These are phyloP conservation scores for Linum trigynum DNA, from an alignment of 345 rosid genomes.

Conservation along the genomic window DNA sequence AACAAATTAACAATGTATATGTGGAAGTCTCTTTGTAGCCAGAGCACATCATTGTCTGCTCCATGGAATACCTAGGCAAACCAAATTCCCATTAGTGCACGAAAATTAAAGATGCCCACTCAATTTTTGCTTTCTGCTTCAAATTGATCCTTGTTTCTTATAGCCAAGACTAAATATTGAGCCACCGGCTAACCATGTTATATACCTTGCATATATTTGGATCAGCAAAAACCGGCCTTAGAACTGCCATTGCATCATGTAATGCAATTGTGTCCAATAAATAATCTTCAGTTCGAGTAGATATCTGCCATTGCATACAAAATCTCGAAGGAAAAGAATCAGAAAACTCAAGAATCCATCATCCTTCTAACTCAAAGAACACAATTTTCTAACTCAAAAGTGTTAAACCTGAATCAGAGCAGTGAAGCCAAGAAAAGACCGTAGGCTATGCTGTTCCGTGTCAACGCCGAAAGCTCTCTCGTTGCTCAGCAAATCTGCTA, in stretches of 20 bases:
- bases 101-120: not conserved
- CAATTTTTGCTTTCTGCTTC: not conserved
- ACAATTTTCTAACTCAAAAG: not conserved
- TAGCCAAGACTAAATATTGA: not conserved
- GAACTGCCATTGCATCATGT: constrained; percentile 66
- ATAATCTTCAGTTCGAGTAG: constrained; percentile 52
- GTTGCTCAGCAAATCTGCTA: constrained; percentile 45
- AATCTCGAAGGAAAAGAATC: not conserved
- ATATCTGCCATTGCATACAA: constrained; percentile 38
- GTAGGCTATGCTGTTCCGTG: constrained; percentile 84
- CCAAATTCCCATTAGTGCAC: constrained; percentile 8
- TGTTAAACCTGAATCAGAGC: constrained; percentile 63
- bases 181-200: not conserved
- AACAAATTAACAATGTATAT: constrained; percentile 82
- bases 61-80: constrained; percentile 78
- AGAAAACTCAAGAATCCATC: not conserved
- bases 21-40: constrained; percentile 96
- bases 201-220: constrained; percentile 74
- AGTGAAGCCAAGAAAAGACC: constrained; percentile 81
- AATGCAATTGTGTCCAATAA: constrained; percentile 70
- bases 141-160: not conserved
- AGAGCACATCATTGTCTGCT: constrained; percentile 84
- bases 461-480: constrained; percentile 61
- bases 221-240: constrained; percentile 63
- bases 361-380: not conserved